Base-by-base conservation (phyloP, 371 early-diverging fungal species). In the Chytridium lagenaria region DNA sequence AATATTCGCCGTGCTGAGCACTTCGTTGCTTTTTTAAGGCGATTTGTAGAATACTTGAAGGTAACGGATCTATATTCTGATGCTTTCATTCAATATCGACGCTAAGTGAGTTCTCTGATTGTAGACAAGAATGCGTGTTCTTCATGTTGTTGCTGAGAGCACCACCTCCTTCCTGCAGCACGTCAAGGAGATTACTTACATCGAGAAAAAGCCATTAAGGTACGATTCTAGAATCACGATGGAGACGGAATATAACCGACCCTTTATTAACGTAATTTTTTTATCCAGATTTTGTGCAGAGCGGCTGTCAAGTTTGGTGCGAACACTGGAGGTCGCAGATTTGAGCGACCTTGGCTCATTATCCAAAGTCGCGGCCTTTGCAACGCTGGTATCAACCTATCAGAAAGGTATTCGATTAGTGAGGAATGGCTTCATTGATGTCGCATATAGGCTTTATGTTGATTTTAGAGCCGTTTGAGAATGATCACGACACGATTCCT, bases 31-130 rank as follows among this genome's bases (percentile, higher is more conserved):
- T 97, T 99, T 78, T 78, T 99, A 69, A 89, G 96, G 77, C 87
- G 99, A 55, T 95, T 99, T 75, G 90, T 99, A 71, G 99, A 99
- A 83, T 99, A 99, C 77, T 90, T 99, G 52, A 99, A 99, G 85
- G 92, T 91, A 81, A n/a, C n/a, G n/a, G n/a, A n/a, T n/a, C 86
- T n/a, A 49, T 38, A 0, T 66, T 44, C 1, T 50, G n/a, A 37
- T 49, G 12, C 40, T 33, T 39, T 68, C 39, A 63, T 12, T 28
- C 30, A 50, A 40, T 34, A 10, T 28, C 50, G 64, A 55, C 19
- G 23, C 16, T 23, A n/a, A 49, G 7, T 44, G 7, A 19, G 19
- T 44, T 44, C 19, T 44, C 44, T 7, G 19, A 12, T 7, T 12
- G 34, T 82, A 94, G 90, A 98, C 99, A 1, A 92, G 98, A 70